Base-by-base conservation (phyloP, 495 filamentous ascomycete species). In the Aspergillus ellipticus region DNA sequence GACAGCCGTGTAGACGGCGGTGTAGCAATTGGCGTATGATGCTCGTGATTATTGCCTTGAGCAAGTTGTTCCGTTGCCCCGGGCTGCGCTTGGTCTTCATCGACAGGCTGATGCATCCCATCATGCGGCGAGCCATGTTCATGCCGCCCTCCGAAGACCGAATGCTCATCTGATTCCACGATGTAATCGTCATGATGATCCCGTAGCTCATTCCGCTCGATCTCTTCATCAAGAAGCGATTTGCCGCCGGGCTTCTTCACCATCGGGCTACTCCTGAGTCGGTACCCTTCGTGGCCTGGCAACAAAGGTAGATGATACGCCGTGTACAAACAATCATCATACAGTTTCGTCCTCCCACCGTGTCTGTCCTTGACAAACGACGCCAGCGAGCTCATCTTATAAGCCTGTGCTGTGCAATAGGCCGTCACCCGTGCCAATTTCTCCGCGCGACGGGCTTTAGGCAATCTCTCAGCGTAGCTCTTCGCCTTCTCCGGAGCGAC, bases 251-350 rank as follows among this genome's bases (percentile, higher is more conserved):
- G 90, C 49, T 85, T 93, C 70, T 96, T 96, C 54, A 97, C 69
- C 29, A 93, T 84, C 2, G 95, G 94, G 62, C 90, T 92, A 65
- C 93, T 97, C 57, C 89, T 79, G 42, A 97, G 70, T 47, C 94
- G 78, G 65, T 90, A 96, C 6, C 95, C 94, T 31, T 94, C 90
- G 42, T 76, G 79, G 0, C 94, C 95, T 6, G 88, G 86, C 48
- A 97, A 74, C 47, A 99, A 69, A 8, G 94, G 94, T 22, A 96
- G 74, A 73, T 97, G 92, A 70, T 97, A 99, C 28, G 93, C 94
- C 5, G 85, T 88, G 63, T 99, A 99, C 17, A 99, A 78, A 65
- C 95, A 97, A 66, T 99, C 95, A 70, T 97, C 95, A 69, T 99
- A 99, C n/a, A 97, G 79, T 70, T 99, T 99, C 39, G 92, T 96